Evolutionary conservation across 1,284 basidiomycete species (phyloP).

Genomic region (Phylloboletellus chloephorus): DNA sequence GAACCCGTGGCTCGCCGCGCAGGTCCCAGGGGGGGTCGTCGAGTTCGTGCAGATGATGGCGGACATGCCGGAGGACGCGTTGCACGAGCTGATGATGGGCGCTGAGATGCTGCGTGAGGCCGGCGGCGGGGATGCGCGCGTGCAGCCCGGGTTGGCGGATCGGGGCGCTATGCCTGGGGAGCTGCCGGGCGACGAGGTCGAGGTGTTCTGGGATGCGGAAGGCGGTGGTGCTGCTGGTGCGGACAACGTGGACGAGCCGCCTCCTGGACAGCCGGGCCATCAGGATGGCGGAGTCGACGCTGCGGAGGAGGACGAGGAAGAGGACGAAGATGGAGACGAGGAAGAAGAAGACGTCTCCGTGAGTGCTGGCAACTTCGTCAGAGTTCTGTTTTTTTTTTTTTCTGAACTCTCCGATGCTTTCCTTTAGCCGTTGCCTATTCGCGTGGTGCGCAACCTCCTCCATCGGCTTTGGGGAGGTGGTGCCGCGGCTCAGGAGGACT

Average conservation of each 20-base stretch:
- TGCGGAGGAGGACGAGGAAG: conserved; percentile 33
- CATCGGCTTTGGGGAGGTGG: conserved; percentile 56
- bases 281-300: conserved; percentile 34
- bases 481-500: conserved; percentile 27
- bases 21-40: conserved; percentile 59
- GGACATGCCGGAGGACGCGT: conserved; percentile 51
- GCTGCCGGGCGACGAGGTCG: conserved; percentile 19
- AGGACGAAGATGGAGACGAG: conserved; percentile 18
- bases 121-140: conserved; percentile 27
- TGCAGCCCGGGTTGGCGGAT: conserved; percentile 40
- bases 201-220: conserved; percentile 24
- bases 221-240: conserved; percentile 21
- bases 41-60: conserved; percentile 57
- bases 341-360: conserved; percentile 47
- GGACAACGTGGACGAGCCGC: conserved; percentile 13
- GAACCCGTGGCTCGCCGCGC: conserved; percentile 40
- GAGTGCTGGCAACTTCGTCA: conserved; percentile 22
- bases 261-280: neutral
- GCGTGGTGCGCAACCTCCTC: conserved; percentile 57
- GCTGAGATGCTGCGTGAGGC: conserved; percentile 34
- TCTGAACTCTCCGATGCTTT: conserved; percentile 3
- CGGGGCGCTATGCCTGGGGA: conserved; percentile 35
- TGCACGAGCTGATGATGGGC: conserved; percentile 54
- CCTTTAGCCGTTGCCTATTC: conserved; percentile 54
- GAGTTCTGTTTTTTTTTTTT: conserved; percentile 6